These are phyloP conservation scores for Aspergillus eucalypticola DNA, from an alignment of 2,329 filamentous ascomycete genomes.

Conservation along the genomic window DNA sequence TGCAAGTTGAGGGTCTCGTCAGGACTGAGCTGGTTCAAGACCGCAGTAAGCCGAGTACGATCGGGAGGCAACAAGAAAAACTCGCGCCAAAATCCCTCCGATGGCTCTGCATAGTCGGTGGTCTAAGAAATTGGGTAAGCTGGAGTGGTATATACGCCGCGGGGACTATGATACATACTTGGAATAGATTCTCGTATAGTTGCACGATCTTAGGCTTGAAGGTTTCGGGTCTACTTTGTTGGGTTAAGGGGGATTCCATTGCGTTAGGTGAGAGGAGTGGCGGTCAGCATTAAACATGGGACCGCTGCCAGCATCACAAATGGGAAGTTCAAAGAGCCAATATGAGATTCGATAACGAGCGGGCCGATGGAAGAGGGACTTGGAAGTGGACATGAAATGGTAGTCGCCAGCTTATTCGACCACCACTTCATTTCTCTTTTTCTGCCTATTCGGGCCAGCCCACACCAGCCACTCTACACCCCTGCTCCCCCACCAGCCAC, in stretches of 20 bases:
- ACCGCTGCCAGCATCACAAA: constrained; percentile 23
- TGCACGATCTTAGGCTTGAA: constrained; percentile 94
- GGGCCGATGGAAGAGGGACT: constrained; percentile 1
- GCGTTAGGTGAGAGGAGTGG: constrained; percentile 19
- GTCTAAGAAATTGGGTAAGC: constrained; percentile 49
- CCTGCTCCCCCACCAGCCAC: neutral
- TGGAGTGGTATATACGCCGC: neutral
- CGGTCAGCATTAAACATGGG: constrained; percentile 22
- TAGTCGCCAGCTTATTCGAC: constrained; percentile 11
- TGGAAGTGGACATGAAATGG: neutral
- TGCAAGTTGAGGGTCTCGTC: constrained; percentile 76
- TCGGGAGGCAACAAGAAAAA: constrained; percentile 91
- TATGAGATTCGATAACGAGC: neutral
- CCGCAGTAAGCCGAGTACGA: constrained; percentile 63
- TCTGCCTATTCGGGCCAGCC: constrained; percentile 17
- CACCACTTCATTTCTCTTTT: constrained; percentile 10
- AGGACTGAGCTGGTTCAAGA: constrained; percentile 70
- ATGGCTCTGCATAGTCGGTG: constrained; percentile 66
- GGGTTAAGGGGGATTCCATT: constrained; percentile 94
- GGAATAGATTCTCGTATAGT: constrained; percentile 82
- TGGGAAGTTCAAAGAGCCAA: neutral
- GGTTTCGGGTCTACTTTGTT: constrained; percentile 82
- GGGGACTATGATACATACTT: constrained; percentile 40
- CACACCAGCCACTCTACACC: constrained; percentile 13
- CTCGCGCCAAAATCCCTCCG: constrained; percentile 93